phyloP scores from a whole-genome alignment of 2,329 filamentous ascomycete species.

The Chaetomiaceae sp. region DNA sequence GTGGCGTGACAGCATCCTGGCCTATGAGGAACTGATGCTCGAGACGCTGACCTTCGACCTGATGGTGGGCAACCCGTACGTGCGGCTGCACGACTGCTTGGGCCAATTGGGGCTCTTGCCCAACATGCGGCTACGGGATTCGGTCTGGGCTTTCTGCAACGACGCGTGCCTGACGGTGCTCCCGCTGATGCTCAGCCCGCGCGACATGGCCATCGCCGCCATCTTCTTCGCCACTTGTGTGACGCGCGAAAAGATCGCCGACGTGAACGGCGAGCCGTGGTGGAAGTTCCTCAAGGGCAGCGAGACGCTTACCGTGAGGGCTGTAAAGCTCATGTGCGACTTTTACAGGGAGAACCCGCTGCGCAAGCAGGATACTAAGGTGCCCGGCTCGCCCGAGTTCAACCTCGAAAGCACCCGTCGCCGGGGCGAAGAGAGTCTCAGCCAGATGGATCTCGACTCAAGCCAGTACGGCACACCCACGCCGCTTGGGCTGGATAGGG shows the following conservation, averaged over 20 bases:
- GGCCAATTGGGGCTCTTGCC: conserved; percentile 52
- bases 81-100: conserved; percentile 75
- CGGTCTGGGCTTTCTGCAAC: conserved; percentile 90
- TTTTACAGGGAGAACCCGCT: conserved; percentile 63
- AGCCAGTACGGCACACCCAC: conserved; percentile 50
- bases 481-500: conserved; percentile 44
- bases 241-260: conserved; percentile 69
- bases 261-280: conserved; percentile 74
- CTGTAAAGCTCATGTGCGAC: conserved; percentile 71
- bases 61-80: conserved; percentile 83
- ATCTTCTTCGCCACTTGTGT: conserved; percentile 83
- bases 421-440: conserved; percentile 40
- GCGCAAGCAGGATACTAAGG: conserved; percentile 51
- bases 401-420: conserved; percentile 53
- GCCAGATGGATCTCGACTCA: conserved; percentile 42
- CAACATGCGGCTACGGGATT: conserved; percentile 77
- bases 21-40: conserved; percentile 87
- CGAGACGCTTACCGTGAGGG: conserved; percentile 64
- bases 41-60: conserved; percentile 93
- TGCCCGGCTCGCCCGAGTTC: conserved; percentile 50
- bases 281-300: conserved; percentile 75
- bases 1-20: conserved; percentile 90
- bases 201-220: conserved; percentile 77
- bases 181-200: conserved; percentile 73
- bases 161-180: conserved; percentile 82